phyloP scores from a whole-genome alignment of 768 basidiomycete genomes.

The Rhodotorula sphaerocarpa region DNA sequence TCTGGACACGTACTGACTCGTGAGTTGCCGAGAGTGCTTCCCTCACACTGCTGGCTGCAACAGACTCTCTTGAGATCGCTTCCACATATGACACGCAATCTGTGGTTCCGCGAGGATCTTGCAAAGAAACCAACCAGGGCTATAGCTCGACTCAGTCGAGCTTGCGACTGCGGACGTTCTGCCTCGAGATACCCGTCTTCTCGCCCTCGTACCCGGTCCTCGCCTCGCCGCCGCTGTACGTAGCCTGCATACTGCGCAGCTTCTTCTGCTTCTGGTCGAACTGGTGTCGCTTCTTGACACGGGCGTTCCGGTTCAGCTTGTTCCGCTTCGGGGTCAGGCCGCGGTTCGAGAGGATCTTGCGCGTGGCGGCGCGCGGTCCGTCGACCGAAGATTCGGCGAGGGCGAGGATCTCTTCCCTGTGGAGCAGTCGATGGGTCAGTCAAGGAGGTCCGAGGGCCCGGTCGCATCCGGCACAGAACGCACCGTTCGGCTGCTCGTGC shows the following conservation, averaged over 20 bases:
- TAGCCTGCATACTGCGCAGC: conserved; percentile 74
- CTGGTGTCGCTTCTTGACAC: conserved; percentile 87
- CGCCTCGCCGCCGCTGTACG: conserved; percentile 79
- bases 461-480: conserved; percentile 41
- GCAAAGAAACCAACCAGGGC: too few relatives aligned
- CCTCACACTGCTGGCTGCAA: too few relatives aligned
- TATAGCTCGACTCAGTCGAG: too few relatives aligned
- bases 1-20: too few relatives aligned
- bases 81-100: too few relatives aligned
- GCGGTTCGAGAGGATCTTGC: conserved; percentile 85
- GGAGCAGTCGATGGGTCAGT: not conserved
- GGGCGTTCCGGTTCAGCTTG: conserved; percentile 87
- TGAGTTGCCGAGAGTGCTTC: too few relatives aligned
- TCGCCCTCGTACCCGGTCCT: conserved; percentile 76
- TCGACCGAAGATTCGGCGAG: conserved; percentile 39
- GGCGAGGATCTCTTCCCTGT: conserved; percentile 21
- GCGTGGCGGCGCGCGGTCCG: conserved; percentile 80
- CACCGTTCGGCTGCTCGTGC: conserved; percentile 53
- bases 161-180: conserved; percentile 21
- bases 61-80: too few relatives aligned
- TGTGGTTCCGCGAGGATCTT: too few relatives aligned
- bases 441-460: too few relatives aligned
- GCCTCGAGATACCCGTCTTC: conserved; percentile 55
- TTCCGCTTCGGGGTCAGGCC: conserved; percentile 84
- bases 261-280: conserved; percentile 95